Percentiles rank a stretch among this genome's conserved stretches.
Conservation (phyloP, 257 asterid species). For the Fraxinus pennsylvanica region DNA sequence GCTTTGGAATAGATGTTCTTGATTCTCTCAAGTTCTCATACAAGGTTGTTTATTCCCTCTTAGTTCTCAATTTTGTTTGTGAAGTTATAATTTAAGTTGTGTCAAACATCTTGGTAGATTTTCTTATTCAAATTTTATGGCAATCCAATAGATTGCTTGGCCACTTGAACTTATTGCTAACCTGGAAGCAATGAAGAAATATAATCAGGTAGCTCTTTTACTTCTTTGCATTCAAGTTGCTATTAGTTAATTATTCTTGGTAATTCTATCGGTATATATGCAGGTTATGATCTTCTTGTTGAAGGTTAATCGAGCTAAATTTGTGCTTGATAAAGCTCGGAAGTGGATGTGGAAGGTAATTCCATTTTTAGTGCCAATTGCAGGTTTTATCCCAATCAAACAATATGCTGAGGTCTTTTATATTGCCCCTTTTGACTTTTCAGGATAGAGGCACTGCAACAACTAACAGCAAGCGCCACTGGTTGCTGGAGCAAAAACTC, state of each 20-base stretch:
- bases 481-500: constrained; percentile 90
- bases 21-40: constrained; percentile 82
- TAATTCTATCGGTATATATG: constrained; percentile 28
- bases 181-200: constrained; percentile 83
- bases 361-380: constrained; percentile 6
- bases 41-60: constrained; percentile 50
- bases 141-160: constrained; percentile 75
- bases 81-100: not conserved
- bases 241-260: constrained; percentile 23
- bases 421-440: constrained; percentile 25
- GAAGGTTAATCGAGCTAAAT: constrained; percentile 94
- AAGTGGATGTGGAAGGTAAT: constrained; percentile 98
- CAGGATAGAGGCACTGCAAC: constrained; percentile 74
- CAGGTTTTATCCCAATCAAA: constrained; percentile 7
- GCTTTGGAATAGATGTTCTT: constrained; percentile 72
- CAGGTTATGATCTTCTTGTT: constrained; percentile 92
- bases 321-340: constrained; percentile 88
- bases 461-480: constrained; percentile 71
- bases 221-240: constrained; percentile 12
- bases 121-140: constrained; percentile 24
- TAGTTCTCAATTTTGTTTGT: not conserved
- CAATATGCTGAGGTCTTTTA: constrained; percentile 17
- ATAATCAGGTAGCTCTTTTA: constrained; percentile 72
- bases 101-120: constrained; percentile 16
- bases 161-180: constrained; percentile 96